Conservation (phyloP, 345 rosid species). For the Firmiana major region DNA sequence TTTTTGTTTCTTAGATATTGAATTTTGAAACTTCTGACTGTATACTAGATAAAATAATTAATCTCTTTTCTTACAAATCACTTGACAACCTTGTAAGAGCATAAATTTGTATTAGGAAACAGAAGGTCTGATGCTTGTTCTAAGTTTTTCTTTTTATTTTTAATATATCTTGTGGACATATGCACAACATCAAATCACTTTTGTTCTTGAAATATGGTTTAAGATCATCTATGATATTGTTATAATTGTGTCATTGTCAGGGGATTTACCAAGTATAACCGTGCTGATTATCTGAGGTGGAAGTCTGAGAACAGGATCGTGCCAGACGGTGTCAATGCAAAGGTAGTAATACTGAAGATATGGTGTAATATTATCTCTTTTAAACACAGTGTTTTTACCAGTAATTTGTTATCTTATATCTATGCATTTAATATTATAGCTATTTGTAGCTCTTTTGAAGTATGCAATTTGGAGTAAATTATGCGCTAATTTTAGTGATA, state of each 20-base stretch:
- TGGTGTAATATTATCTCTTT: background rate
- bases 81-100: background rate
- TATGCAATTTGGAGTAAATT: background rate
- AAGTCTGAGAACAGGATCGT: conserved; percentile 44
- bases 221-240: background rate
- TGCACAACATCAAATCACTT: background rate
- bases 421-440: background rate
- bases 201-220: background rate
- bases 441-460: background rate
- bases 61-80: background rate
- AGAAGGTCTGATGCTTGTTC: background rate
- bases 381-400: background rate
- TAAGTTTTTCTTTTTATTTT: background rate
- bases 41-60: background rate
- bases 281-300: conserved; percentile 45
- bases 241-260: conserved; percentile 18
- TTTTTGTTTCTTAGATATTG: background rate
- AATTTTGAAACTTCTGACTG: background rate
- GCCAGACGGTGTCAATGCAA: conserved; percentile 57
- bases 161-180: too few relatives aligned
- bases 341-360: conserved; percentile 23
- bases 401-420: background rate
- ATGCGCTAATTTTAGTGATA: background rate
- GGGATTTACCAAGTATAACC: conserved; percentile 55
- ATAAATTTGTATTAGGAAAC: background rate